phyloP scores from a whole-genome alignment of 192 early-diverging fungal species.

The Coemansia sp. region DNA sequence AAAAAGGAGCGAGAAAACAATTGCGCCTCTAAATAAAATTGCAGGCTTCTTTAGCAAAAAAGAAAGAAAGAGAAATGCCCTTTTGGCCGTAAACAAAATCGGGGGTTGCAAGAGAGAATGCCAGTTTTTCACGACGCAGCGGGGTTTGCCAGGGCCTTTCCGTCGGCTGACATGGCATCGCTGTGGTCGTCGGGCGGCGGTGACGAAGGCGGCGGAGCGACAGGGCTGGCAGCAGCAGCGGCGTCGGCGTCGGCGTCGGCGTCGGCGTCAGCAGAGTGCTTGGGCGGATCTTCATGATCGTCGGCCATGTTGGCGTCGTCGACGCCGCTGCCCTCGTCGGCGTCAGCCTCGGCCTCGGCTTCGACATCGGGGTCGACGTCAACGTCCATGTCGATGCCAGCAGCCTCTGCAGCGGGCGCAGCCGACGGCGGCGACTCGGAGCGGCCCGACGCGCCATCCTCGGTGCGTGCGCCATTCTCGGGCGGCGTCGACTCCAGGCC shows the following conservation, averaged over 20 bases:
- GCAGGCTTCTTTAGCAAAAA: too few species aligned
- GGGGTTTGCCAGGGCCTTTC: too few species aligned
- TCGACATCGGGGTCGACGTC: background rate
- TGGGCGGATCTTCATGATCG: background rate
- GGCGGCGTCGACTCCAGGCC: background rate
- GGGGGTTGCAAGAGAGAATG: too few species aligned
- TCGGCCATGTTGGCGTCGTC: background rate
- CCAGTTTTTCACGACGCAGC: too few species aligned
- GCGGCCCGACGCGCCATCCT: slow-evolving; percentile 1
- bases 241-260: too few species aligned
- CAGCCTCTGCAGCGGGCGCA: background rate
- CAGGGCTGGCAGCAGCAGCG: too few species aligned
- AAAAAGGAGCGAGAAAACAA: background rate
- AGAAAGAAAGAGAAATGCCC: too few species aligned
- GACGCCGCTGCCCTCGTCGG: background rate
- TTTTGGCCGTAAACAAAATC: too few species aligned
- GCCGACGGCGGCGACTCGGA: slow-evolving; percentile 9
- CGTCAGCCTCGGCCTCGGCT: slow-evolving; percentile 8
- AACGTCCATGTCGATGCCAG: slow-evolving; percentile 15
- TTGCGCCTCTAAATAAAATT: background rate
- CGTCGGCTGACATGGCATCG: too few species aligned
- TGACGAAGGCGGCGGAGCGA: too few species aligned
- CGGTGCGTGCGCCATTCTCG: background rate
- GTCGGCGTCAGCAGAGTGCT: too few species aligned
- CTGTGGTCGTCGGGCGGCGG: too few species aligned